phyloP scores from a whole-genome alignment of 306 rosid species.

The Trifolium repens region DNA sequence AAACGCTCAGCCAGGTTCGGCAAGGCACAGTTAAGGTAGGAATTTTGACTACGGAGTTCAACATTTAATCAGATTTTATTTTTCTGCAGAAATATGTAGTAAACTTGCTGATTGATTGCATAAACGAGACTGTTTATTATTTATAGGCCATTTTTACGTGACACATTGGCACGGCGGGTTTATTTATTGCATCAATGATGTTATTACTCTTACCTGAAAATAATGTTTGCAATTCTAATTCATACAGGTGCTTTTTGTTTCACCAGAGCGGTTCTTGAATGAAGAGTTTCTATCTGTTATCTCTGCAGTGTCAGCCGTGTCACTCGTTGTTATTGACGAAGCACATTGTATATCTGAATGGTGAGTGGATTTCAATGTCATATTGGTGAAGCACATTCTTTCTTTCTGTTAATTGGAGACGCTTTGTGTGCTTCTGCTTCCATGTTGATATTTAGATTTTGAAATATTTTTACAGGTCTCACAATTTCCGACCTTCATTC shows the following conservation, averaged over 20 bases:
- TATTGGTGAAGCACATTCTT: not conserved
- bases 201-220: constrained; percentile 3
- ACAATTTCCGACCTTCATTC: constrained; percentile 91
- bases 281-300: constrained; percentile 71
- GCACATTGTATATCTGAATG: constrained; percentile 96
- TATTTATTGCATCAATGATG: constrained; percentile 18
- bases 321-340: constrained; percentile 92
- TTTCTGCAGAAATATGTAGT: constrained; percentile 9
- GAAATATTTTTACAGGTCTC: constrained; percentile 67
- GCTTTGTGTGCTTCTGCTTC: constrained; percentile 13
- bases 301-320: constrained; percentile 54
- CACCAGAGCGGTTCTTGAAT: constrained; percentile 93
- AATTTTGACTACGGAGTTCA: constrained; percentile 3
- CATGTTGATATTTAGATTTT: constrained; percentile 37
- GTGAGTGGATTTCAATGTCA: constrained; percentile 55
- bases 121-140: constrained; percentile 14
- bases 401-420: not conserved
- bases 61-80: constrained; percentile 15
- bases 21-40: constrained; percentile 76
- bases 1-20: constrained; percentile 65
- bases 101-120: constrained; percentile 33
- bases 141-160: not conserved
- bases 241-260: constrained; percentile 84
- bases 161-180: constrained; percentile 22
- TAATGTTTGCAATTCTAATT: constrained; percentile 39